Percentiles rank a stretch among this genome's conserved stretches.
Conservation (phyloP, 2,329 filamentous ascomycete genomes). For the Ophiosphaerella herpotricha region DNA sequence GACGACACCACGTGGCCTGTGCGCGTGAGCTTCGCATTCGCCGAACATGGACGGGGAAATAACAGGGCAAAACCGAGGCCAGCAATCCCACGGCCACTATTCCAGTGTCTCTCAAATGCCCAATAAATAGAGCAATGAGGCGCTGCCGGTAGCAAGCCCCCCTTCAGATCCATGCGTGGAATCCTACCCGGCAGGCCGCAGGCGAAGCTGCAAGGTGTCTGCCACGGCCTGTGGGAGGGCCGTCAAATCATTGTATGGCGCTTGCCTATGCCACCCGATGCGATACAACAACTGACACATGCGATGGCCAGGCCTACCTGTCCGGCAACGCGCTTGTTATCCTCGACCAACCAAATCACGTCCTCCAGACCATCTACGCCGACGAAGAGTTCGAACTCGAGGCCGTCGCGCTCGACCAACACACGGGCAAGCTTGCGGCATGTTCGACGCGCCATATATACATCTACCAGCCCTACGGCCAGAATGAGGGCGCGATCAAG, state of each 20-base stretch:
- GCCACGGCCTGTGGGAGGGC: constrained; percentile 73
- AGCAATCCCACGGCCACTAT: not conserved
- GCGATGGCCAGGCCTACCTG: constrained; percentile 71
- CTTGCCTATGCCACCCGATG: constrained; percentile 4
- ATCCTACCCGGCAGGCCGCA: constrained; percentile 80
- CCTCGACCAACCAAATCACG: constrained; percentile 71
- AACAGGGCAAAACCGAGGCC: not conserved
- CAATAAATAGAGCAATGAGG: not conserved
- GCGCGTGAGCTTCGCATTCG: constrained; percentile 33
- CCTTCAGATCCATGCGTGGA: constrained; percentile 64
- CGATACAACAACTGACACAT: constrained; percentile 12
- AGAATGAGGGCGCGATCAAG: constrained; percentile 73
- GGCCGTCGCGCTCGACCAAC: constrained; percentile 79
- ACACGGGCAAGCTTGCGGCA: constrained; percentile 81
- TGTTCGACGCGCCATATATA: constrained; percentile 70
- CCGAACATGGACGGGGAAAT: not conserved
- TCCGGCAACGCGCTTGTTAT: constrained; percentile 87
- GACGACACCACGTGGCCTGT: constrained; percentile 34
- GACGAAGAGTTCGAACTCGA: constrained; percentile 72
- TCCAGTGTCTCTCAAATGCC: not conserved
- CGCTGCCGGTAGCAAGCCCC: constrained; percentile 6
- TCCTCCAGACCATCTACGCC: constrained; percentile 90
- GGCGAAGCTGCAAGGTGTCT: constrained; percentile 76
- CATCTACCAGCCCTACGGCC: constrained; percentile 76
- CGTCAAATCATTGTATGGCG: constrained; percentile 71